Evolutionary conservation across 2,329 filamentous ascomycete genomes (phyloP).

Genomic region (Thielaviopsis euricoi): DNA sequence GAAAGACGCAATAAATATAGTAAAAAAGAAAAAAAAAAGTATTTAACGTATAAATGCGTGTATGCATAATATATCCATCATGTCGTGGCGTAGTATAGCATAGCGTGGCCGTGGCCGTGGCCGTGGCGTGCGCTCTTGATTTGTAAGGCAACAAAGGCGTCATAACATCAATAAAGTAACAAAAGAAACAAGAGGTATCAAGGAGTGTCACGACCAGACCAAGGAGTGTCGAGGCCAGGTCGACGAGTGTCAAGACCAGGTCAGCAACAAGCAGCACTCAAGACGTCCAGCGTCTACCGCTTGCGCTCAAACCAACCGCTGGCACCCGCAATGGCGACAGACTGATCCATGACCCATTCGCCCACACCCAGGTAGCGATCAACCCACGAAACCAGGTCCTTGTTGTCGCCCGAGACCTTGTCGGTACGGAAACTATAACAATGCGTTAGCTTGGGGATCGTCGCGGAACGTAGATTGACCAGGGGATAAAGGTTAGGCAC

Average conservation of each 20-base stretch:
- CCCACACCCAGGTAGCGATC: slow-evolving; percentile 87
- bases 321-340: slow-evolving; percentile 75
- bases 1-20: no score
- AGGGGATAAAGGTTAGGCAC: no score
- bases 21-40: not conserved
- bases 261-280: not conserved
- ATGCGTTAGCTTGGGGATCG: not conserved
- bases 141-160: not conserved
- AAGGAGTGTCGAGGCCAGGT: no score
- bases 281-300: slow-evolving; percentile 33
- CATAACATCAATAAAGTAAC: not conserved
- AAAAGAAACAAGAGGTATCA: not conserved
- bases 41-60: not conserved
- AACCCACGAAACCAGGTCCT: slow-evolving; percentile 74
- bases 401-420: slow-evolving; percentile 60
- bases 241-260: not conserved
- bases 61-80: not conserved
- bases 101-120: no score
- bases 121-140: not conserved
- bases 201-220: not conserved
- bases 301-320: slow-evolving; percentile 85
- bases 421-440: slow-evolving; percentile 66
- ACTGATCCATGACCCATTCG: slow-evolving; percentile 97
- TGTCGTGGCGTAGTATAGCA: not conserved
- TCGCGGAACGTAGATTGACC: not conserved